Conservation (phyloP, 2,329 filamentous ascomycete species). For the Cercospora zeina region DNA sequence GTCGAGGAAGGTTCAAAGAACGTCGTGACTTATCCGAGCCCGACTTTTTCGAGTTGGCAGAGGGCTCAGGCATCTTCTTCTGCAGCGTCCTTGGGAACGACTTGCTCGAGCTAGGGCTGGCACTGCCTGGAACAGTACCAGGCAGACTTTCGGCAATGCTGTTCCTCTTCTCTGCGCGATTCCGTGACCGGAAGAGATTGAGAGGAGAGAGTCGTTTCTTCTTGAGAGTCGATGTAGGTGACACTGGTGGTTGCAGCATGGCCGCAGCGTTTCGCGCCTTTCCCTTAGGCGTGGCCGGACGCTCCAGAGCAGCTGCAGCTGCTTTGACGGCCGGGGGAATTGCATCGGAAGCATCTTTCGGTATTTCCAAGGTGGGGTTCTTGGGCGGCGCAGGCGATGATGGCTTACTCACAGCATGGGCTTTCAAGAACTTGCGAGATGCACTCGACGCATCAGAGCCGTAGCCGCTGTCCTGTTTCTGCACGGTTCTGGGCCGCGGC, state of each 20-base stretch:
- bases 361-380: background rate
- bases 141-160: background rate
- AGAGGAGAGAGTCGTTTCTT: constrained; percentile 21
- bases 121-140: background rate
- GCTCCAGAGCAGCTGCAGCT: background rate
- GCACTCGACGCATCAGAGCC: constrained; percentile 36
- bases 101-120: background rate
- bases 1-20: constrained; percentile 17
- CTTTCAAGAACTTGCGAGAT: background rate
- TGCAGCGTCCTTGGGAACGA: constrained; percentile 32
- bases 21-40: constrained; percentile 17
- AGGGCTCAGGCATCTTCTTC: constrained; percentile 37
- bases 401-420: background rate
- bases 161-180: constrained; percentile 11
- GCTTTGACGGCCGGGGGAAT: background rate
- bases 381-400: background rate
- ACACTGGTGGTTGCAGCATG: background rate
- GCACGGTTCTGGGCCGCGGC: constrained; percentile 16
- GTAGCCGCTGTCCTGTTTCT: constrained; percentile 41
- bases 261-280: background rate
- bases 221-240: background rate
- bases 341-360: background rate
- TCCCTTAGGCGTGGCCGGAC: background rate
- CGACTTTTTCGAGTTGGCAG: constrained; percentile 29
- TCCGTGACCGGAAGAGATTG: constrained; percentile 19